These are phyloP conservation scores for Stellera chamaejasme DNA, from an alignment of 345 rosid species.

Conservation along the genomic window DNA sequence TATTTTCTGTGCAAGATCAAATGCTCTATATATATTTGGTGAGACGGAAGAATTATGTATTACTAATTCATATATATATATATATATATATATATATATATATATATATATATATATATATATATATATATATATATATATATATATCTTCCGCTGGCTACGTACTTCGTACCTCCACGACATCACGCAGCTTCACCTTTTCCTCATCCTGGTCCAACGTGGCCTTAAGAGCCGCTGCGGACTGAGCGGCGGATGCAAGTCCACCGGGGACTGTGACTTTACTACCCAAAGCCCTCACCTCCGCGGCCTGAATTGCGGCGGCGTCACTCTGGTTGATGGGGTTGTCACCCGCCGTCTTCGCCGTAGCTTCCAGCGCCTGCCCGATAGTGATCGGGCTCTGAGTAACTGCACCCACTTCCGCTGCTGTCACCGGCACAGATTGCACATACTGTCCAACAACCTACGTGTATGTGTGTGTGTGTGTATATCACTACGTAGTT, in stretches of 20 bases:
- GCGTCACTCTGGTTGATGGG: slow-evolving; percentile 60
- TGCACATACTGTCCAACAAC: slow-evolving; percentile 46
- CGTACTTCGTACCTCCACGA: slow-evolving; percentile 26
- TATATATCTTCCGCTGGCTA: background rate
- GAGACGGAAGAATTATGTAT: no score
- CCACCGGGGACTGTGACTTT: slow-evolving; percentile 41
- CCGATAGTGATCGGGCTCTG: slow-evolving; percentile 50
- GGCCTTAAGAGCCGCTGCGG: slow-evolving; percentile 52
- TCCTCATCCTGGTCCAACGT: slow-evolving; percentile 25
- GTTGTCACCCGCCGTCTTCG: slow-evolving; percentile 33
- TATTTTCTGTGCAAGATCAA: no score
- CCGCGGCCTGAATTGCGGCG: slow-evolving; percentile 70
- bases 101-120: no score
- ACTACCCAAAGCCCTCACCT: slow-evolving; percentile 55
- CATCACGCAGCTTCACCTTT: slow-evolving; percentile 46
- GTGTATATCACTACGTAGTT: no score
- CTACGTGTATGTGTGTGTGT: slow-evolving; percentile 19
- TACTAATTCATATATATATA: no score
- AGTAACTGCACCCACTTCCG: slow-evolving; percentile 7
- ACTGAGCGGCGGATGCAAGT: slow-evolving; percentile 58
- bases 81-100: no score
- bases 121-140: slow-evolving; percentile 15
- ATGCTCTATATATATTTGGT: no score
- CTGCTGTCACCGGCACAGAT: slow-evolving; percentile 25
- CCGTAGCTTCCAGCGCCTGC: slow-evolving; percentile 57